These are phyloP conservation scores for Grigorovia yakushimaensis DNA, from an alignment of 805 yeast genomes.

Conservation along the genomic window DNA sequence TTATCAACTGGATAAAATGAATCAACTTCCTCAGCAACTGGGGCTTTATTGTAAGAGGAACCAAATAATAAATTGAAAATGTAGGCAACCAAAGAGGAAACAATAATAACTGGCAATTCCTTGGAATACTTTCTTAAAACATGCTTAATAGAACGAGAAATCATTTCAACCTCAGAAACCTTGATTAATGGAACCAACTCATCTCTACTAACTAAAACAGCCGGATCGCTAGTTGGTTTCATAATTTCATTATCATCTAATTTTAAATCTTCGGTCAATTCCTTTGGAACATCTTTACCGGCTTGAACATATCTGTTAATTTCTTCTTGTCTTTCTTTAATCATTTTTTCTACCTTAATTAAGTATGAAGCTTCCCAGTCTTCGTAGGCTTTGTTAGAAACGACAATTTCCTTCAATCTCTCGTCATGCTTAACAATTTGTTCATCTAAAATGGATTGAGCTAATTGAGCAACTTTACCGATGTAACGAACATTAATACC, in stretches of 20 bases:
- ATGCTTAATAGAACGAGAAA: conserved; percentile 75
- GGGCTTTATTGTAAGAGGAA: conserved; percentile 31
- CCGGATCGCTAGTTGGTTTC: conserved; percentile 28
- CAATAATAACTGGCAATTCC: conserved; percentile 42
- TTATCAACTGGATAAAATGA: conserved; percentile 35
- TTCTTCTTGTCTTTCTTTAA: conserved; percentile 29
- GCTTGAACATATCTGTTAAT: conserved; percentile 25
- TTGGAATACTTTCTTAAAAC: conserved; percentile 43
- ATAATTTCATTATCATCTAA: conserved; percentile 27
- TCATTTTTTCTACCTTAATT: conserved; percentile 23
- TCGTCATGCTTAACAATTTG: conserved; percentile 17
- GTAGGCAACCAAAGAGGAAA: conserved; percentile 55
- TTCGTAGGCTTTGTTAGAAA: conserved; percentile 25
- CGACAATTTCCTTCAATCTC: conserved; percentile 19
- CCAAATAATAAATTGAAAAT: conserved; percentile 67
- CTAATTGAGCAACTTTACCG: conserved; percentile 39
- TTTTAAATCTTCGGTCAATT: conserved; percentile 26
- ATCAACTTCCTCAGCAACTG: conserved; percentile 36
- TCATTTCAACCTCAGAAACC: conserved; percentile 50
- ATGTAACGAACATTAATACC: conserved; percentile 89
- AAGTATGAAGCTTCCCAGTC: conserved; percentile 26
- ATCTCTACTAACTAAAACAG: conserved; percentile 28
- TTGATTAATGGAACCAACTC: conserved; percentile 38
- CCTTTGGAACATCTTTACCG: conserved; percentile 29
- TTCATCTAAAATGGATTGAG: conserved; percentile 19